phyloP scores from a whole-genome alignment of 2,329 filamentous ascomycete genomes.

The Neobulgaria alba region DNA sequence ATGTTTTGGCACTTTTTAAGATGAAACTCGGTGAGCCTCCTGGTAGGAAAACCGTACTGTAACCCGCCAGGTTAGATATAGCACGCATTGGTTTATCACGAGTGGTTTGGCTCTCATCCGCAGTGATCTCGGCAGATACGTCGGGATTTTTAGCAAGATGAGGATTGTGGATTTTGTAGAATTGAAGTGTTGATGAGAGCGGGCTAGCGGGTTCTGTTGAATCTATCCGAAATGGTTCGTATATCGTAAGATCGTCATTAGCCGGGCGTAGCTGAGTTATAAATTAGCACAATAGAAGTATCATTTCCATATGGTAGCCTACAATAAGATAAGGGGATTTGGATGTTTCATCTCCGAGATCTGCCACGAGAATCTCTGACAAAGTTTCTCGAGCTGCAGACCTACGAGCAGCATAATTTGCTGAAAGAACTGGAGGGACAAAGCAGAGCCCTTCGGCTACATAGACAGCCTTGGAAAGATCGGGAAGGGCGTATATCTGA shows the following conservation, averaged over 20 bases:
- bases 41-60: conserved; percentile 74
- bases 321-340: conserved; percentile 76
- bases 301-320: conserved; percentile 33
- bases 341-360: conserved; percentile 68
- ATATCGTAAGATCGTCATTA: conserved; percentile 77
- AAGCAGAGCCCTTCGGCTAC: conserved; percentile 69
- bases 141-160: conserved; percentile 51
- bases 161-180: conserved; percentile 66
- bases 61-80: conserved; percentile 59
- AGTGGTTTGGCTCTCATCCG: conserved; percentile 38
- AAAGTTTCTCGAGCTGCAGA: conserved; percentile 64
- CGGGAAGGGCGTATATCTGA: conserved; percentile 68
- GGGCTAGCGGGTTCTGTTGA: conserved; percentile 13
- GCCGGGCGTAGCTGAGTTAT: conserved; percentile 58
- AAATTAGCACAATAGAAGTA: no score
- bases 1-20: conserved; percentile 69
- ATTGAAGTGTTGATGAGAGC: conserved; percentile 47
- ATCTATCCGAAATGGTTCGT: conserved; percentile 62
- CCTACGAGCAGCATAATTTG: conserved; percentile 61
- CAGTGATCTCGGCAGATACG: conserved; percentile 38
- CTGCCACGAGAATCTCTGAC: conserved; percentile 72
- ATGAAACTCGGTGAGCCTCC: conserved; percentile 75
- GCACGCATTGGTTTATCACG: conserved; percentile 36
- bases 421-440: conserved; percentile 65
- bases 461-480: conserved; percentile 64